These are phyloP conservation scores for Kodamaea plutei DNA, from an alignment of 1,139 yeast species.

Conservation along the genomic window DNA sequence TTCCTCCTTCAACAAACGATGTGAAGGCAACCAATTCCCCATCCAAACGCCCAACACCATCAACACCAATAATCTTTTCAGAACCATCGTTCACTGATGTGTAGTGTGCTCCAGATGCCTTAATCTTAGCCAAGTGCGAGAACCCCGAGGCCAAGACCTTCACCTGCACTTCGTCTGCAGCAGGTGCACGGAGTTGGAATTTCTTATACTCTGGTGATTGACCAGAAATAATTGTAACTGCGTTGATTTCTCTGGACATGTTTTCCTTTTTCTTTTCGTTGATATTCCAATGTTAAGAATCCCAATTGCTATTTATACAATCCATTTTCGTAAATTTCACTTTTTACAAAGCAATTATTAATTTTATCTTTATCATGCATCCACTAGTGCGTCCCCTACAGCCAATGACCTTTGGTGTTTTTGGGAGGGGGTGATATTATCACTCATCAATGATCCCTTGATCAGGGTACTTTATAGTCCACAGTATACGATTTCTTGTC, in stretches of 20 bases:
- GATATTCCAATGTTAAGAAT: too few species aligned
- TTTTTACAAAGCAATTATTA: too few species aligned
- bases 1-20: slow-evolving; percentile 9
- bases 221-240: slow-evolving; percentile 7
- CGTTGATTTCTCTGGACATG: slow-evolving; percentile 6
- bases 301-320: too few species aligned
- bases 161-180: slow-evolving; percentile 13
- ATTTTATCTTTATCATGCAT: too few species aligned
- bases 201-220: slow-evolving; percentile 7
- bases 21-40: slow-evolving; percentile 13
- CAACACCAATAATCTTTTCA: slow-evolving; percentile 12
- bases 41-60: slow-evolving; percentile 14
- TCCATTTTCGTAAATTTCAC: too few species aligned
- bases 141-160: slow-evolving; percentile 16
- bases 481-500: too few species aligned
- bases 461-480: too few species aligned
- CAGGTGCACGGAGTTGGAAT: slow-evolving; percentile 8
- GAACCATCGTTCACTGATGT: slow-evolving; percentile 4
- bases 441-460: too few species aligned
- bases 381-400: too few species aligned
- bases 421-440: too few species aligned
- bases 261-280: background rate
- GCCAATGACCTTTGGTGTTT: too few species aligned
- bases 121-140: slow-evolving; percentile 15
- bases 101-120: slow-evolving; percentile 18